Conservation (phyloP, 164 flowering plant species). For the Annona squamosa region DNA sequence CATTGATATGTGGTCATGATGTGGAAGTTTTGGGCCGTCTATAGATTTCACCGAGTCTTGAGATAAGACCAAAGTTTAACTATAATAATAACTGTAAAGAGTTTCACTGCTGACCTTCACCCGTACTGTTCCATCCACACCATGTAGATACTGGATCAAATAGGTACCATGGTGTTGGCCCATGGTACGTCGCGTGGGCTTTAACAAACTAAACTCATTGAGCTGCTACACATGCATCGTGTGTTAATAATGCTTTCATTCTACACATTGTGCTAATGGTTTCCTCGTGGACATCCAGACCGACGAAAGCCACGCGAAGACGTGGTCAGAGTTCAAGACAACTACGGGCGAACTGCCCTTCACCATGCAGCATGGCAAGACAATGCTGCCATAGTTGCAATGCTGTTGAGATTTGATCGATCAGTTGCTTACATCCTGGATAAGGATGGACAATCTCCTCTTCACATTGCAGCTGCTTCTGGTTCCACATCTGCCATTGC, state of each 20-base stretch:
- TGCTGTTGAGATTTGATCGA: neutral
- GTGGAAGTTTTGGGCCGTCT: too few species aligned
- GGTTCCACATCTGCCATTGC: neutral
- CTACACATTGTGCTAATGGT: neutral
- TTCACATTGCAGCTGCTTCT: constrained; percentile 5
- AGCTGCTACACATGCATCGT: neutral
- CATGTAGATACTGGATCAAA: neutral
- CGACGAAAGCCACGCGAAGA: neutral
- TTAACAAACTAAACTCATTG: neutral
- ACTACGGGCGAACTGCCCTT: constrained; percentile 4
- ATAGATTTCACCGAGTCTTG: too few species aligned
- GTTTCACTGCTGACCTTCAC: too few species aligned
- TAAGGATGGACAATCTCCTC: constrained; percentile 3
- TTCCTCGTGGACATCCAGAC: neutral
- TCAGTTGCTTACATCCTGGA: constrained; percentile 5
- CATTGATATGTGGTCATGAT: too few species aligned
- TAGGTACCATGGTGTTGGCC: neutral
- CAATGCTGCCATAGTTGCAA: neutral
- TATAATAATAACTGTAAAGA: too few species aligned
- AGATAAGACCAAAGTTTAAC: too few species aligned
- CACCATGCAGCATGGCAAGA: constrained; percentile 5
- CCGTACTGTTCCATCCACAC: neutral
- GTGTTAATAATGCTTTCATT: neutral
- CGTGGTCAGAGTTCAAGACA: neutral
- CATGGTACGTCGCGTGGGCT: neutral